phyloP scores from a whole-genome alignment of 495 filamentous ascomycete genomes.

The Wilcoxina mikolae region DNA sequence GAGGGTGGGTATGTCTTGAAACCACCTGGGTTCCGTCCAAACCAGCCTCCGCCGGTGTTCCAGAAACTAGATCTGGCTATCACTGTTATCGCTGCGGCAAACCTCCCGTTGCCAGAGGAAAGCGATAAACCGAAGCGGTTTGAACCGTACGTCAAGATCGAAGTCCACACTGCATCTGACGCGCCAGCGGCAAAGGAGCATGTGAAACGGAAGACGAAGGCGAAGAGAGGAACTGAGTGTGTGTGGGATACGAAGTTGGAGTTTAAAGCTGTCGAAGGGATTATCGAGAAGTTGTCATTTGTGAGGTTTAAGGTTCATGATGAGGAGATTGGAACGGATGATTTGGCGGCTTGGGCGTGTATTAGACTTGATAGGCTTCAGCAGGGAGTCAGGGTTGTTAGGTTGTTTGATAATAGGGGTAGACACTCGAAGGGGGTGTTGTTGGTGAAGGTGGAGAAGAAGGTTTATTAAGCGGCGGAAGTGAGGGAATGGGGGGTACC shows the following conservation, averaged over 20 bases:
- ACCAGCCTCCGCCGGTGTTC: conserved; percentile 11
- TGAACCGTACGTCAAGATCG: conserved; percentile 64
- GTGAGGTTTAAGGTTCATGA: conserved; percentile 79
- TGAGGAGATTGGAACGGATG: conserved; percentile 59
- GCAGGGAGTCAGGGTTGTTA: conserved; percentile 60
- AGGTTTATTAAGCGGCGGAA: conserved; percentile 4
- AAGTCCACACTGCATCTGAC: conserved; percentile 59
- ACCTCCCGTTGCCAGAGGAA: conserved; percentile 39
- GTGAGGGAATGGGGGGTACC: too few species aligned
- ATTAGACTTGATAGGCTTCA: conserved; percentile 66
- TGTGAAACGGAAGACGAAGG: conserved; percentile 19
- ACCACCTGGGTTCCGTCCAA: conserved; percentile 48
- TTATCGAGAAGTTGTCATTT: conserved; percentile 68
- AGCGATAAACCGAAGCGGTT: conserved; percentile 46
- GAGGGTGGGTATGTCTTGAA: conserved; percentile 75
- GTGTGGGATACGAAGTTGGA: conserved; percentile 42
- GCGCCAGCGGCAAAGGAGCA: conserved; percentile 1
- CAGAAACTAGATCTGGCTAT: conserved; percentile 41
- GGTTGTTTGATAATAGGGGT: conserved; percentile 51
- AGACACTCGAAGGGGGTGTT: conserved; percentile 46
- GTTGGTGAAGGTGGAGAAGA: conserved; percentile 53
- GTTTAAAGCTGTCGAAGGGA: conserved; percentile 46
- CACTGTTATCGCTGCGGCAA: conserved; percentile 42
- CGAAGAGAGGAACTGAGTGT: conserved; percentile 29
- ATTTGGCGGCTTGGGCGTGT: conserved; percentile 74